Base-by-base conservation (phyloP, 768 basidiomycete species). In the Termitomyces sp. region DNA sequence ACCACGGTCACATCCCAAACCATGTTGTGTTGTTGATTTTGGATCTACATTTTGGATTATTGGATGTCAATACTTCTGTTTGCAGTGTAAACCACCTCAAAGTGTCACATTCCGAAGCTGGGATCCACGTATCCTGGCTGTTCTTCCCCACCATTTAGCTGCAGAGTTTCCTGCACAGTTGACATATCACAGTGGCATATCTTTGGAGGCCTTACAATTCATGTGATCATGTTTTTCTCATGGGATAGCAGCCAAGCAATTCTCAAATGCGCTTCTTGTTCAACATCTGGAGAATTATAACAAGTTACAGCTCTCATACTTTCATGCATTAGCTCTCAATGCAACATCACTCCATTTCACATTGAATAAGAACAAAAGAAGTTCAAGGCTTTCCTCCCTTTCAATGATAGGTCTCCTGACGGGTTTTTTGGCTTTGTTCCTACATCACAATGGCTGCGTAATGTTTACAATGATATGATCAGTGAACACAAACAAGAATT, bases 181-280 rank as follows among this genome's bases (percentile, higher is more conserved):
- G 27, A 66, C 58, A 0, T 50, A 0, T 45, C 46, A 58, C n/a
- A 52, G 64, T 53, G 66, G 62, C 0, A 57, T 68, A 12, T 53
- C 64, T 2, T 59, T 50, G 11, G 25, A 36, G 15, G 4, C 64
- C 0, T 60, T 66, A 29, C 29, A 52, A 5, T 45, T 64, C 12
- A 55, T 66, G 57, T 36, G 45, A 3, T 58, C 55, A 0, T 65
- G 58, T 3, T 63, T 68, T 53, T 61, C 57, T 39, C 52, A 56
- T 52, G 64, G 67, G 0, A 62, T 64, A 54, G 64, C 64, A 0
- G 50, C 67, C 3, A 65, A 60, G 22, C 67, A 64, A 22, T 67
- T 70, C 31, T 56, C 65, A 0, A 60, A 66, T 50, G 38, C 50
- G 1, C 33, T 70, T 11, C 50, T 51, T 5, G 55, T 57, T 2